Conservation (phyloP, 164 flowering plant genomes). For the Stephania japonica region DNA sequence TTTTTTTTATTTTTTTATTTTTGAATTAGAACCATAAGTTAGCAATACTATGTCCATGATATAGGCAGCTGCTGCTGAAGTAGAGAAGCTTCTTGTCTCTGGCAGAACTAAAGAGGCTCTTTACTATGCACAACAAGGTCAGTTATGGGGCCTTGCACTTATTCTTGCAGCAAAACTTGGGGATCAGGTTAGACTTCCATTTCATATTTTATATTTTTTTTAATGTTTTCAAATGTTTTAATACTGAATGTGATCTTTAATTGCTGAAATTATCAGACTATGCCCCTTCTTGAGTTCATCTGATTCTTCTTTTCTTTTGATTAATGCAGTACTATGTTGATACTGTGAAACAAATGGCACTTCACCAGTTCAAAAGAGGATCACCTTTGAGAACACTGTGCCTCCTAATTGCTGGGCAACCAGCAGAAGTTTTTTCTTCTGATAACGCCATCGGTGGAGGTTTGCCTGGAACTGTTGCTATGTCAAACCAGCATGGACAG, state of each 20-base stretch:
- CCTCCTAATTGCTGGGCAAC: conserved; percentile 89
- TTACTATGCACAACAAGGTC: conserved; percentile 86
- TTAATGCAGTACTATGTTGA: conserved; percentile 75
- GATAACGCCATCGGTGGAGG: conserved; percentile 20
- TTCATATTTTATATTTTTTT: neutral
- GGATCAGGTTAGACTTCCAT: conserved; percentile 47
- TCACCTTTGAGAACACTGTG: conserved; percentile 92
- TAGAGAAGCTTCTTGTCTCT: conserved; percentile 87
- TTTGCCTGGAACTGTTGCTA: conserved; percentile 23
- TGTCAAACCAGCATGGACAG: conserved; percentile 57
- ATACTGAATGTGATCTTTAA: neutral
- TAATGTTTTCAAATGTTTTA: neutral
- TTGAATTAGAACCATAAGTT: conserved; percentile 4
- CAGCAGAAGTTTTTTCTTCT: conserved; percentile 73
- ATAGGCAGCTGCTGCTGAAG: conserved; percentile 87
- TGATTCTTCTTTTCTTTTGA: conserved; percentile 3
- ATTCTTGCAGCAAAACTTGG: conserved; percentile 90
- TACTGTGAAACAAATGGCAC: conserved; percentile 92
- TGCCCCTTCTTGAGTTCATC: neutral
- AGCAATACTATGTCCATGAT: conserved; percentile 8
- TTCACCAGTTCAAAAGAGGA: conserved; percentile 68
- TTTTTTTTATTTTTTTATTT: neutral
- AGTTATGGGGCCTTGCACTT: conserved; percentile 94
- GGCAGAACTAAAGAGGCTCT: conserved; percentile 88
- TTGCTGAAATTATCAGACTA: neutral